Evolutionary conservation across 2,329 filamentous ascomycete genomes (phyloP), one percentile per base, ranked within the genome.

Genomic region (Daldinia sp.): DNA sequence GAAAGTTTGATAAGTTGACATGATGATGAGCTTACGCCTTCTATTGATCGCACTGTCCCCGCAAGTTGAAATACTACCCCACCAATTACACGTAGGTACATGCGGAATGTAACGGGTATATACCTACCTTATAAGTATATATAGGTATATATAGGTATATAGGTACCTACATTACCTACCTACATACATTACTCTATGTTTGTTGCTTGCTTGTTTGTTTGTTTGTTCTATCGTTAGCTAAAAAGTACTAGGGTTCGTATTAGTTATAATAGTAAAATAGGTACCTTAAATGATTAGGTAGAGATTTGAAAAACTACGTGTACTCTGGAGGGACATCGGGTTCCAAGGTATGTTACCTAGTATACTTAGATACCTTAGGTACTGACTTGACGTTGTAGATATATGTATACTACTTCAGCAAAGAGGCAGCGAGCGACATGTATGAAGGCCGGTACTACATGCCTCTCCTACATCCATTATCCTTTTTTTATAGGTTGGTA

Each of bases 51-150:
- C 23, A 48, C 44, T 48, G 44, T 48, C 23, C 42, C 20, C 23
- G 44, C 44, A 48, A 4, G 44, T 28, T 48, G 44, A 15, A 46
- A 48, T 48, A 48, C 23, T 48, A 48, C 44, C 44, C 44, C 44
- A 28, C 44, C 44, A 48, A 28, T 6, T 48, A 44, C 41, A n/a
- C 6, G 20, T 3, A 48, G 23, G 20, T 48, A 48, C 44, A 20
- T 23, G 12, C 41, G n/a, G 41, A 18, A 42, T 42, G 41, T 42
- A 42, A 23, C 20, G 20, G 20, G 20, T 12, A 9, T 44, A 41
- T 15, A 15, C n/a, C n/a, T n/a, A n/a, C n/a, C n/a, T n/a, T n/a
- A n/a, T n/a, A n/a, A n/a, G n/a, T 41, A 41, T 5, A 6, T 6
- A 10, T 44, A 18, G 1, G n/a, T 18, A n/a, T 3, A 23, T 20